A percentile compares a stretch with the other conserved stretches of the same genome.
Conservation (phyloP, 352 stramenopile species). For the Phytophthora melonis region DNA sequence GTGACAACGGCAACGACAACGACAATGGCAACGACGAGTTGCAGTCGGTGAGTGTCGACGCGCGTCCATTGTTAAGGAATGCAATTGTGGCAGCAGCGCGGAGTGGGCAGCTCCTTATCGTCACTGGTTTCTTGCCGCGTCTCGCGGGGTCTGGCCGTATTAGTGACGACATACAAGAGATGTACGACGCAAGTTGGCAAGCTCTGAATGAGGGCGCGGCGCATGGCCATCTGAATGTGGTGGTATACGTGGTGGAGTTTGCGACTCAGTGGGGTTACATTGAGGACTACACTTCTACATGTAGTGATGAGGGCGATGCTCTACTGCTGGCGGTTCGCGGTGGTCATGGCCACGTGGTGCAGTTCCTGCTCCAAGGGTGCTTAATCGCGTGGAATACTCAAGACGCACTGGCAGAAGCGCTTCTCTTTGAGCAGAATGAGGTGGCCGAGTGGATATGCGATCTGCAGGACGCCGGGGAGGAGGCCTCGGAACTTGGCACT, state of each 20-base stretch:
- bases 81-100: background rate
- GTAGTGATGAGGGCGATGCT: background rate
- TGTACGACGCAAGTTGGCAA: background rate
- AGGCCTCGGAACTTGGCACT: no score
- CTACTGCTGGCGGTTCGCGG: background rate
- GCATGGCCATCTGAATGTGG: background rate
- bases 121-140: background rate
- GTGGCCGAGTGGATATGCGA: background rate
- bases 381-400: background rate
- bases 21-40: background rate
- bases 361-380: background rate
- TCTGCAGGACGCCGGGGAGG: background rate
- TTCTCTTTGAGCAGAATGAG: background rate
- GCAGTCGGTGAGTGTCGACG: background rate
- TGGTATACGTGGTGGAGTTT: background rate
- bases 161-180: background rate
- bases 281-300: background rate
- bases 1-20: background rate
- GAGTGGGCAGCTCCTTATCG: background rate
- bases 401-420: background rate
- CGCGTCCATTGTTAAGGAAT: background rate
- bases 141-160: background rate
- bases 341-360: background rate
- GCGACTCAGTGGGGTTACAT: background rate
- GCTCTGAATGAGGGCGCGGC: background rate